These are phyloP conservation scores for Talaromyces sp. DNA, from an alignment of 2,329 filamentous ascomycete species.

Conservation along the genomic window DNA sequence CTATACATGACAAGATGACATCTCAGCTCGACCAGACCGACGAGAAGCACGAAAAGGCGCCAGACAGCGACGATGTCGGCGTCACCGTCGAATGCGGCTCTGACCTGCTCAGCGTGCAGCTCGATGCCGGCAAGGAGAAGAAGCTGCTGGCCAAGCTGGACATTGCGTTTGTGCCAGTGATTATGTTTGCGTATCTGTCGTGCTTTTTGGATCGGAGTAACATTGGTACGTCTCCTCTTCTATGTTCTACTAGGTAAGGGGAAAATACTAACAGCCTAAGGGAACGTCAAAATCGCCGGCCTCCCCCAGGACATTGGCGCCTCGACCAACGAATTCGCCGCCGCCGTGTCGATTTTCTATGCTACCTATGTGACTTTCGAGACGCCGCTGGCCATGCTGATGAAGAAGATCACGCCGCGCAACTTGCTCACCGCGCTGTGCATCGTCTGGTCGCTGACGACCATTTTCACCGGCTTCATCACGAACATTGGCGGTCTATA, in stretches of 20 bases:
- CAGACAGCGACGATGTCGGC: background rate
- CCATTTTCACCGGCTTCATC: constrained; percentile 44
- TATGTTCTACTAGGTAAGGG: background rate
- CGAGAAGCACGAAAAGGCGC: background rate
- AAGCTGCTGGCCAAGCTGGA: constrained; percentile 46
- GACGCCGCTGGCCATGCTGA: constrained; percentile 40
- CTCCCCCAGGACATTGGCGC: constrained; percentile 43
- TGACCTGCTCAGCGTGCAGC: constrained; percentile 16
- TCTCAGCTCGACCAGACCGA: background rate
- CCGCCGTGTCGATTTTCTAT: constrained; percentile 47
- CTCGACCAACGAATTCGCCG: constrained; percentile 38
- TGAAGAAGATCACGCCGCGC: constrained; percentile 44
- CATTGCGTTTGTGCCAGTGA: constrained; percentile 44
- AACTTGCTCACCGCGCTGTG: constrained; percentile 35
- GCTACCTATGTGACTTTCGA: constrained; percentile 48
- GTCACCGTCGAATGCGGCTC: constrained; percentile 14
- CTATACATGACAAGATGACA: background rate
- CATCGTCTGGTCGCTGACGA: constrained; percentile 45
- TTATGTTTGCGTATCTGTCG: constrained; percentile 51
- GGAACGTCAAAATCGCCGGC: constrained; percentile 44
- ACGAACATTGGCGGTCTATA: constrained; percentile 36
- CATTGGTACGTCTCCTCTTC: constrained; percentile 33
- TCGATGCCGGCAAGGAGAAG: constrained; percentile 42
- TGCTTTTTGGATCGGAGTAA: constrained; percentile 52
- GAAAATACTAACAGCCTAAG: constrained; percentile 16